Percentiles rank a stretch among this genome's conserved stretches.
phyloP scores from a whole-genome alignment of 1,284 basidiomycete genomes.

The Tilletia setariae region DNA sequence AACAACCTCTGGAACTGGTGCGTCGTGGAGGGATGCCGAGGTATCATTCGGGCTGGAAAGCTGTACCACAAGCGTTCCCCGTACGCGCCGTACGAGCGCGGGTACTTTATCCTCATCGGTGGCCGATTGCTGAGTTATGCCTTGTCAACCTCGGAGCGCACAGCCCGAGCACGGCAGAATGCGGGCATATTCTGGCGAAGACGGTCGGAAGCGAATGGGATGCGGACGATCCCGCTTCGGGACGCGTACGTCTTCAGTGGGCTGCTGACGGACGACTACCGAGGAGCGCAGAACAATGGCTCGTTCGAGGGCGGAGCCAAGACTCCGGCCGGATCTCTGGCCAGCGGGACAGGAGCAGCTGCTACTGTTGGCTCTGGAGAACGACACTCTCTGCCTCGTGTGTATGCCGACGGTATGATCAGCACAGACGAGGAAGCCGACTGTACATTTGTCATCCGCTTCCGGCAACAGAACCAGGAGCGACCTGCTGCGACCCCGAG shows the following conservation, averaged over 20 bases:
- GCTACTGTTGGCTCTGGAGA: conserved; percentile 14
- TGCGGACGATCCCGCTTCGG: conserved; percentile 35
- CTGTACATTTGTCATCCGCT: conserved; percentile 52
- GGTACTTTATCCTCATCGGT: conserved; percentile 45
- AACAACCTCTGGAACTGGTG: conserved; percentile 75
- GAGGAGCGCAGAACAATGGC: conserved; percentile 24
- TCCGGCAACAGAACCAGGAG: conserved; percentile 29
- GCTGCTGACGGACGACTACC: conserved; percentile 40
- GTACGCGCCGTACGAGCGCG: conserved; percentile 37
- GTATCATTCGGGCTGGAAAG: conserved; percentile 69
- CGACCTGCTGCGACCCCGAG: neutral
- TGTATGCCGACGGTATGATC: conserved; percentile 47
- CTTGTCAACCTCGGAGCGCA: conserved; percentile 39
- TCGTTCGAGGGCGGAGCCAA: conserved; percentile 30
- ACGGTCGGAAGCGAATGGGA: conserved; percentile 33
- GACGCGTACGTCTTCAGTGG: conserved; percentile 53
- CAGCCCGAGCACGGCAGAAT: conserved; percentile 49
- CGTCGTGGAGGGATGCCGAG: conserved; percentile 68
- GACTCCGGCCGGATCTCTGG: conserved; percentile 13
- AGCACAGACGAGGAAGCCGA: conserved; percentile 51
- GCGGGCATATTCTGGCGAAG: conserved; percentile 49
- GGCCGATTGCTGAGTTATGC: conserved; percentile 48
- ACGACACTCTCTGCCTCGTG: conserved; percentile 37
- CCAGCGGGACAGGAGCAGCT: conserved; percentile 18
- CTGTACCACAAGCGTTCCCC: conserved; percentile 62